A percentile compares a stretch with the other conserved stretches of the same genome.
These are phyloP conservation scores for Pelargonium citronellum DNA, from an alignment of 441 rosid genomes.

Conservation along the genomic window DNA sequence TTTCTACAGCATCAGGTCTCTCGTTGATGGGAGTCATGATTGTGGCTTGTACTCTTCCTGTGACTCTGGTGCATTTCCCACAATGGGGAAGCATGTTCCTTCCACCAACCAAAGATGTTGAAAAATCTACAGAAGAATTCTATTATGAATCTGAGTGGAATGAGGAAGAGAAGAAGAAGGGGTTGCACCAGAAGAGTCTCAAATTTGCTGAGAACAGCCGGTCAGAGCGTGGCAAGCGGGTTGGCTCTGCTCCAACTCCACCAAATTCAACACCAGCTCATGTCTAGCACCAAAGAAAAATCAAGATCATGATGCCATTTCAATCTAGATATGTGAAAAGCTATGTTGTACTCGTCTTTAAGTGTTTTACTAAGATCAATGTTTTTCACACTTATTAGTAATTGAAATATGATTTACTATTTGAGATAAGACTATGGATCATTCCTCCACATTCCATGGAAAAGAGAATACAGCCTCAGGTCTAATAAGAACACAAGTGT, in stretches of 20 bases:
- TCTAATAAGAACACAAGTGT: too few species aligned
- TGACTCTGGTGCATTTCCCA: slow-evolving; percentile 57
- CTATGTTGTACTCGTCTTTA: too few species aligned
- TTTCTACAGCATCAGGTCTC: slow-evolving; percentile 51
- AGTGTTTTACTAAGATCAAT: not conserved
- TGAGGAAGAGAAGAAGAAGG: slow-evolving; percentile 51
- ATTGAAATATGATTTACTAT: not conserved
- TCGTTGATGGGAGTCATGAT: slow-evolving; percentile 72
- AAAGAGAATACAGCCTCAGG: too few species aligned
- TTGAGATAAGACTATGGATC: not conserved
- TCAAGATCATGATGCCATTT: not conserved
- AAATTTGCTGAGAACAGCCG: slow-evolving; percentile 66
- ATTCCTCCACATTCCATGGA: too few species aligned
- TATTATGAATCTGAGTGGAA: slow-evolving; percentile 62
- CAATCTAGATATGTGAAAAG: not conserved
- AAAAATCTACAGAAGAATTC: slow-evolving; percentile 48
- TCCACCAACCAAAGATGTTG: slow-evolving; percentile 39
- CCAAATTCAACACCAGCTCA: slow-evolving; percentile 32
- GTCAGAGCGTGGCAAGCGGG: slow-evolving; percentile 59
- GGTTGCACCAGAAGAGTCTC: slow-evolving; percentile 58
- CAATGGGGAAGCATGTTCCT: slow-evolving; percentile 82
- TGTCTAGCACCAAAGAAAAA: slow-evolving; percentile 22
- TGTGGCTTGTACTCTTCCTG: slow-evolving; percentile 61
- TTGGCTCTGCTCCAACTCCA: slow-evolving; percentile 34
- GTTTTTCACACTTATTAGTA: not conserved